Conservation (phyloP, 306 rosid species). For the Corylus avellana region DNA sequence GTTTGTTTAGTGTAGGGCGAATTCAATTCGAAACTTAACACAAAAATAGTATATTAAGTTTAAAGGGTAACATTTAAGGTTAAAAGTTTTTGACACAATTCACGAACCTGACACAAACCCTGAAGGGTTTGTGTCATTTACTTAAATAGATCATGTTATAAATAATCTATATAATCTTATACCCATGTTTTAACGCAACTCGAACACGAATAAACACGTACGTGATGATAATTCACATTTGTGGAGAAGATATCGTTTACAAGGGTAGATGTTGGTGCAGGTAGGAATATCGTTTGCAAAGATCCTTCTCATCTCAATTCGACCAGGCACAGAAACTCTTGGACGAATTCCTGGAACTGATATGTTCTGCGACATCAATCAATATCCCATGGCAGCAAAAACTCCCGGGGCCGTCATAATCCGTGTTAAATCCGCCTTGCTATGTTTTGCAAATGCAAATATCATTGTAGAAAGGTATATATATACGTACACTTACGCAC, state of each 20-base stretch:
- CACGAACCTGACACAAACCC: too few relatives aligned
- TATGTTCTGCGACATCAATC: conserved; percentile 57
- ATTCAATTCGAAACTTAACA: too few relatives aligned
- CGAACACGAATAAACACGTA: too few relatives aligned
- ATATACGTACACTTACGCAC: neutral
- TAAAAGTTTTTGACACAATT: too few relatives aligned
- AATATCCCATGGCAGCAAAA: conserved; percentile 78
- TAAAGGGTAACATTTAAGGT: too few relatives aligned
- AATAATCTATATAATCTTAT: too few relatives aligned
- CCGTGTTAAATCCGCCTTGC: conserved; percentile 66
- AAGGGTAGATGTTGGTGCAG: conserved; percentile 36
- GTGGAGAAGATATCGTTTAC: conserved; percentile 51
- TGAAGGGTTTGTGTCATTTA: too few relatives aligned
- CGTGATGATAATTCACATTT: neutral
- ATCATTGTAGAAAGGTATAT: conserved; percentile 66
- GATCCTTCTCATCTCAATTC: conserved; percentile 59
- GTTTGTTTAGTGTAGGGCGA: too few relatives aligned
- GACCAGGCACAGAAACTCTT: conserved; percentile 70
- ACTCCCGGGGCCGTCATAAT: conserved; percentile 61
- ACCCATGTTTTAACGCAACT: too few relatives aligned
- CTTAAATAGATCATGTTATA: too few relatives aligned
- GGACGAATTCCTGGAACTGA: conserved; percentile 82
- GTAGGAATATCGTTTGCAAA: conserved; percentile 72
- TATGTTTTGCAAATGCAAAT: conserved; percentile 89
- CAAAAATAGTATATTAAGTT: too few relatives aligned